These are phyloP conservation scores for Wickerhamomyces subpelliculosus DNA, from an alignment of 805 yeast genomes.

Conservation along the genomic window DNA sequence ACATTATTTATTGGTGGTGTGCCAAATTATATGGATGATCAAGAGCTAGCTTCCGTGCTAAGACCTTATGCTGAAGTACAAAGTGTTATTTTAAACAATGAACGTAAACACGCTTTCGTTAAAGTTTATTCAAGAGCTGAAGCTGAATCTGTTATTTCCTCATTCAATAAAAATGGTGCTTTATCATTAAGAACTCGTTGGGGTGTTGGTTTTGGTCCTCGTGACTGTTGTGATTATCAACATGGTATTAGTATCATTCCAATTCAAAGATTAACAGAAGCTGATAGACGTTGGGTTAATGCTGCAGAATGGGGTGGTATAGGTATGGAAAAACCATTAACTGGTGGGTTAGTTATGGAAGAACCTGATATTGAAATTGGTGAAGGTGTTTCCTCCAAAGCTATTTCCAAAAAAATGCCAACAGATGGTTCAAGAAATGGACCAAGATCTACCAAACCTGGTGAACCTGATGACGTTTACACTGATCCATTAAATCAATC, in stretches of 20 bases:
- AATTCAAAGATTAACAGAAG: constrained; percentile 81
- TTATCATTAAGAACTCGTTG: constrained; percentile 77
- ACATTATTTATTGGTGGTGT: constrained; percentile 94
- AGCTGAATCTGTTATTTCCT: constrained; percentile 75
- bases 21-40: constrained; percentile 74
- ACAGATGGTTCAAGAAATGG: constrained; percentile 83
- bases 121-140: constrained; percentile 88
- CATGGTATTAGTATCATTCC: constrained; percentile 88
- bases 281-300: constrained; percentile 85
- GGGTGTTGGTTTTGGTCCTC: constrained; percentile 99
- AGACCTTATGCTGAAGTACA: constrained; percentile 90
- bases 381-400: constrained; percentile 86
- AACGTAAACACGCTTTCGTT: constrained; percentile 92
- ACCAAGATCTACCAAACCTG: constrained; percentile 69
- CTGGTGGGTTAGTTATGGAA: constrained; percentile 76
- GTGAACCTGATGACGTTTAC: constrained; percentile 34
- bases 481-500: constrained; percentile 22
- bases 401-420: constrained; percentile 88
- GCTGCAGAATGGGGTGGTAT: constrained; percentile 97
- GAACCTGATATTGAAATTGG: constrained; percentile 98
- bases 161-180: constrained; percentile 63
- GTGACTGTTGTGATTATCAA: constrained; percentile 95
- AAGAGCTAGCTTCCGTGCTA: constrained; percentile 58
- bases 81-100: constrained; percentile 78
- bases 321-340: constrained; percentile 69